Evolutionary conservation across 169 alveolate species (phyloP).

Genomic region (Plasmodium coatneyi): DNA sequence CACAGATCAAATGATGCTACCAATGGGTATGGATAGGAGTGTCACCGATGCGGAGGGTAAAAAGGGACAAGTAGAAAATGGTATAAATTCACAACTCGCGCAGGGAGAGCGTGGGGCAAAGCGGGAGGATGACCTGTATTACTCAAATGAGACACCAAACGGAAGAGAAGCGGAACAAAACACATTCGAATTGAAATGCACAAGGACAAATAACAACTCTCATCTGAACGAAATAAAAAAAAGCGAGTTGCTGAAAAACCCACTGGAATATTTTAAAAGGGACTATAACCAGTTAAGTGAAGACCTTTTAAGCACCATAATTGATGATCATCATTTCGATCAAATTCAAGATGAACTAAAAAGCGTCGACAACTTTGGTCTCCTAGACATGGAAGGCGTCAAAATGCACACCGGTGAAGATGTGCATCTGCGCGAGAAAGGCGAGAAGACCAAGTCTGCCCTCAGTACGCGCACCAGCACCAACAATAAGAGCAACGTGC

Average conservation of each 20-base stretch:
- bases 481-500: neutral
- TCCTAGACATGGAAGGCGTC: neutral
- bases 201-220: conserved; percentile 1
- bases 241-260: neutral
- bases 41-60: neutral
- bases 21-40: neutral
- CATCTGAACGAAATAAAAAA: neutral
- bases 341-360: neutral
- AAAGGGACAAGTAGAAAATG: conserved; percentile 9
- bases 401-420: neutral
- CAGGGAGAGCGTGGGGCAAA: neutral
- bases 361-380: conserved; percentile 2
- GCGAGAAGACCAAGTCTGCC: neutral
- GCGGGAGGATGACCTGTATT: neutral
- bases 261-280: conserved; percentile 22
- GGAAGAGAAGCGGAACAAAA: conserved; percentile 3
- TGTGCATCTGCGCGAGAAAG: neutral
- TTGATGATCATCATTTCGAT: neutral
- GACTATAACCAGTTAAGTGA: conserved; percentile 12
- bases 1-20: neutral
- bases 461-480: neutral
- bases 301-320: neutral
- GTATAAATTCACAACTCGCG: neutral
- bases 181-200: neutral
- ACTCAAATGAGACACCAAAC: neutral